phyloP scores from a whole-genome alignment of 345 rosid species.

The Bruguiera gymnorhiza region DNA sequence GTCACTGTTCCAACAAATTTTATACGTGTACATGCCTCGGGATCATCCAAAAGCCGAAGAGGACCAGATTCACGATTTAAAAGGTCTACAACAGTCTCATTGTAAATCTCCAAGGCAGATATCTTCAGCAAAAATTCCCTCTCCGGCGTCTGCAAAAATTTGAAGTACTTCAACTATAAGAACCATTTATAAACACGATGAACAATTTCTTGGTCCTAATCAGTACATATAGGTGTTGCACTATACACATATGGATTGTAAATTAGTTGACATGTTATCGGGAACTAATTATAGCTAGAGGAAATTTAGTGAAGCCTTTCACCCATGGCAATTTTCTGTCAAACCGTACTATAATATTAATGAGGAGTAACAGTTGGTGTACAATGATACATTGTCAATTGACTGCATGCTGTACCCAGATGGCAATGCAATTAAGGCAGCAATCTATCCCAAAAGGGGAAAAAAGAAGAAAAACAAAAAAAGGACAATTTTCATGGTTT shows the following conservation, averaged over 20 bases:
- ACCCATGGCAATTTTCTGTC: not conserved
- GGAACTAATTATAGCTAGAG: not conserved
- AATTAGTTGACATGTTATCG: too few species aligned
- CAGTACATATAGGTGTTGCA: not conserved
- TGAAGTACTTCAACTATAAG: conserved; percentile 2
- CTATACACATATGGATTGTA: not conserved
- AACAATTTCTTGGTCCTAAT: not conserved
- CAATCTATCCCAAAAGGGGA: not conserved
- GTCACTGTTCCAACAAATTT: not conserved
- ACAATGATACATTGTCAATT: too few species aligned
- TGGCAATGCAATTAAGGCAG: not conserved
- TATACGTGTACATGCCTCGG: conserved; percentile 55
- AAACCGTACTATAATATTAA: not conserved
- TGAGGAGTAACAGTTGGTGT: too few species aligned
- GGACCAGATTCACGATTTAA: conserved; percentile 75
- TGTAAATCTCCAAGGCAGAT: conserved; percentile 93
- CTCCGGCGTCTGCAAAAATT: conserved; percentile 49
- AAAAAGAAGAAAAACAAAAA: not conserved
- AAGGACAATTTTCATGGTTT: not conserved
- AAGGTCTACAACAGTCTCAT: conserved; percentile 83
- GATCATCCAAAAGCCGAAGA: conserved; percentile 92
- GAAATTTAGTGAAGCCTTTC: not conserved
- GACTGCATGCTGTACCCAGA: too few species aligned
- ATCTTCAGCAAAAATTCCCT: conserved; percentile 69
- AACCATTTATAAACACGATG: not conserved